Conservation (phyloP, 176 grass and related monocot genomes). For the Aegilops tauschii region DNA sequence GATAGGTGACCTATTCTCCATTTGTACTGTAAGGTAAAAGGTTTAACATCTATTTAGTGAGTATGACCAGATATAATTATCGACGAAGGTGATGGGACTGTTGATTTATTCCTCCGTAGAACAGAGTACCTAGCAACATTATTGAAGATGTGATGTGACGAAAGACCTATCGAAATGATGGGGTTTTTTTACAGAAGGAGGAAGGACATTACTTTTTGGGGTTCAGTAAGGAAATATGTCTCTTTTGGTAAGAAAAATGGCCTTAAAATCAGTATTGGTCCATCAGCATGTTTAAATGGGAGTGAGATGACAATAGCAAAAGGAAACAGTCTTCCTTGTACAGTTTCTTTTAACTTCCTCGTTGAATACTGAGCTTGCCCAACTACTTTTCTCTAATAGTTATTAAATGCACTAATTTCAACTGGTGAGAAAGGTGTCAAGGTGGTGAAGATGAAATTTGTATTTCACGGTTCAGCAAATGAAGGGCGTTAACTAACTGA, state of each 20-base stretch:
- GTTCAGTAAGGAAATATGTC: not conserved
- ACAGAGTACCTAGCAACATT: constrained; percentile 5
- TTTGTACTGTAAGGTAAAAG: not conserved
- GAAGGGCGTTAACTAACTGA: not conserved
- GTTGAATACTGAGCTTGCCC: not conserved
- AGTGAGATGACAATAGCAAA: constrained; percentile 1
- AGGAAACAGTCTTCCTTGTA: not conserved
- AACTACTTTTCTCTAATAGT: not conserved
- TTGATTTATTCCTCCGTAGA: not conserved
- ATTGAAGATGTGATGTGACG: not conserved
- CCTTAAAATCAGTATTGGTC: not conserved
- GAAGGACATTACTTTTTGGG: not conserved
- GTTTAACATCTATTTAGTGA: not conserved
- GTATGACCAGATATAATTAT: not conserved
- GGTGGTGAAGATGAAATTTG: not conserved
- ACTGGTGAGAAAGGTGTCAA: constrained; percentile 7
- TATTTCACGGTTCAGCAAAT: not conserved
- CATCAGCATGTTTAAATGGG: not conserved
- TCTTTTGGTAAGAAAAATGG: not conserved
- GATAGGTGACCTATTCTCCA: not conserved
- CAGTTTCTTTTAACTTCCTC: not conserved
- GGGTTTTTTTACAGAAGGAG: not conserved
- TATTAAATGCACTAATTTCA: not conserved
- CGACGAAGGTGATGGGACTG: not conserved
- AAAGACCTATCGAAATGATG: constrained; percentile 1